These are phyloP conservation scores for Flueggea neowawraea DNA, from an alignment of 441 rosid species.

Conservation along the genomic window DNA sequence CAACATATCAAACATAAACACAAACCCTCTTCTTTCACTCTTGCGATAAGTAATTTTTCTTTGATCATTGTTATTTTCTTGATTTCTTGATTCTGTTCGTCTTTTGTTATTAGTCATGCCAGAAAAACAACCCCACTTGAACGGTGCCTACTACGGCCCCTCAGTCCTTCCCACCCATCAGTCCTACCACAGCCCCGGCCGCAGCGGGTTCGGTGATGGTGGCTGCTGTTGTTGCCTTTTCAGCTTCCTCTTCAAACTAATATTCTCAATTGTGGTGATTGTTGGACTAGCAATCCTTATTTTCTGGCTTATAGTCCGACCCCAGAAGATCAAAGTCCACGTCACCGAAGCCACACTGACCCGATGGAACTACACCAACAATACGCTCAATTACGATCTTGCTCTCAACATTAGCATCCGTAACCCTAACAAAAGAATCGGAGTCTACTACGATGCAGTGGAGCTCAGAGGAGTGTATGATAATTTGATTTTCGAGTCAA, in stretches of 20 bases:
- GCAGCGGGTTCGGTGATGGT: neutral
- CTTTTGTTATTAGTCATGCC: constrained; percentile 5
- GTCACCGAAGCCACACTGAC: constrained; percentile 51
- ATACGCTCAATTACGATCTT: constrained; percentile 44
- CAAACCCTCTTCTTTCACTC: no score
- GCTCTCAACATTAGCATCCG: constrained; percentile 53
- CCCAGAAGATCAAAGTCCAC: constrained; percentile 51
- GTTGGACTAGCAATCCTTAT: constrained; percentile 46
- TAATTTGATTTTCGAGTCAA: constrained; percentile 28
- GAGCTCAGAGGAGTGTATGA: constrained; percentile 53
- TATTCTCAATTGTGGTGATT: constrained; percentile 25
- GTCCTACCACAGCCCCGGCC: constrained; percentile 39
- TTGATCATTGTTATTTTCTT: no score
- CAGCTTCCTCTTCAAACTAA: constrained; percentile 1
- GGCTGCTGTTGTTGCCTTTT: constrained; percentile 39
- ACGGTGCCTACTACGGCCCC: constrained; percentile 29
- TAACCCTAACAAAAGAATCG: constrained; percentile 65
- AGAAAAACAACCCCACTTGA: constrained; percentile 18
- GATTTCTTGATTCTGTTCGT: no score
- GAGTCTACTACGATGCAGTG: constrained; percentile 59
- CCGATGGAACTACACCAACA: constrained; percentile 41
- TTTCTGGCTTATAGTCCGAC: constrained; percentile 75
- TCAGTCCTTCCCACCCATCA: constrained; percentile 28
- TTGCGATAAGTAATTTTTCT: no score
- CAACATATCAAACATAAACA: no score